Base-by-base conservation (phyloP, 441 rosid species). In the Rhodomyrtus psidioides region DNA sequence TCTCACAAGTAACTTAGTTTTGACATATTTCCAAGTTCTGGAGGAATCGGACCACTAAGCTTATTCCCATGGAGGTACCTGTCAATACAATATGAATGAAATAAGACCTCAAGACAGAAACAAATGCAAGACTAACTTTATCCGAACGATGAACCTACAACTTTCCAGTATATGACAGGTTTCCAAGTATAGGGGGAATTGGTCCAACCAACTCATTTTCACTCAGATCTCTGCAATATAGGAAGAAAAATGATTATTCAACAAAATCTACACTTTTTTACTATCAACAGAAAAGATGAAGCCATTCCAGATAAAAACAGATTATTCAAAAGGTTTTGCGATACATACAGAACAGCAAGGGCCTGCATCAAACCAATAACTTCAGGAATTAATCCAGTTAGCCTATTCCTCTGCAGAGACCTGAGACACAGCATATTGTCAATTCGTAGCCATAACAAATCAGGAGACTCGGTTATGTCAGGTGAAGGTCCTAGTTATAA, bases 361-460 rank as follows among this genome's bases (percentile, higher is more conserved):
- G 99, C 99, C 90, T 97, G 99, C 99, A 97, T 96, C 51, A 97
- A 85, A 82, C 99, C 99, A 59, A 96, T 90, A 82, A 95, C 99
- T 65, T 93, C 97, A 0, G 99, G 99, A 90, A 97, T 96, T 88
- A 81, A 90, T 84, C 99, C 99, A 0, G 92, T 93, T n/a, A 97
- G 87, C 88, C 84, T 91, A 55, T 97, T 97, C 74, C 98, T 99
- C 90, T 97, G 99, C 8, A 97, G 94, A 27, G 99, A 97, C 91
- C 99, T 97, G 84, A 26, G 42, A 82, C 44, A 28, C 57, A 44
- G 62, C 12, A 59, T 5, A 39, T 42, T 23, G 51, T 74, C 27
- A 12, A 42, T 70, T 23, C 17, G 15, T 42, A 42, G 81, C 51
- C 51, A 42, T 57, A 86, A 57, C 57, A 56, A 21, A 75, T 19